Evolutionary conservation across 176 grass and related monocot species (phyloP).

Genomic region (Chloris gayana): DNA sequence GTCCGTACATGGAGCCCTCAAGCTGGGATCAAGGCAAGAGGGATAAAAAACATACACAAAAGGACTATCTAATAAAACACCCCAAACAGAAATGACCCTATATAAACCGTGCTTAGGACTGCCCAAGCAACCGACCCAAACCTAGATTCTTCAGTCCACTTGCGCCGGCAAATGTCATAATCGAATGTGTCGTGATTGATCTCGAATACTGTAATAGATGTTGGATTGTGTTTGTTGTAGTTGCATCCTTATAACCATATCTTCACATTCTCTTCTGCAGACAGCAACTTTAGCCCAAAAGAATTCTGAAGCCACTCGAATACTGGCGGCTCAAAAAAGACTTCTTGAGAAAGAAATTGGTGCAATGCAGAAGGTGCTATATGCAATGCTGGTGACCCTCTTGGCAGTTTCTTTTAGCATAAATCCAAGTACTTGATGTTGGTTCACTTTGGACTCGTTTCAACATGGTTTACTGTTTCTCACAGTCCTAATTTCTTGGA

Average conservation of each 20-base stretch:
- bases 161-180: background rate
- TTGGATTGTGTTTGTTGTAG: background rate
- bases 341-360: slow-evolving; percentile 68
- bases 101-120: too few relatives aligned
- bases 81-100: too few relatives aligned
- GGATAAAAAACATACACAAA: too few relatives aligned
- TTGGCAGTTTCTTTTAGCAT: background rate
- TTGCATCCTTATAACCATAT: background rate
- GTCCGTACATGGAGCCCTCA: too few relatives aligned
- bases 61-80: too few relatives aligned
- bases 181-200: background rate
- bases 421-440: background rate
- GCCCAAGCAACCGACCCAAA: too few relatives aligned
- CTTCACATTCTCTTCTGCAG: slow-evolving; percentile 30
- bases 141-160: too few relatives aligned
- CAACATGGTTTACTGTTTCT: slow-evolving; percentile 13
- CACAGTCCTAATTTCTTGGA: slow-evolving; percentile 16
- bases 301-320: slow-evolving; percentile 74
- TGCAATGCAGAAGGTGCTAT: slow-evolving; percentile 72
- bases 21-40: too few relatives aligned
- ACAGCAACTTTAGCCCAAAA: slow-evolving; percentile 66
- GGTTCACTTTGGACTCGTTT: background rate
- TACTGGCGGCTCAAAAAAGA: slow-evolving; percentile 61
- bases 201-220: background rate
- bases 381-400: slow-evolving; percentile 77